Evolutionary conservation across 306 rosid genomes (phyloP).

Genomic region (Quercus suber): DNA sequence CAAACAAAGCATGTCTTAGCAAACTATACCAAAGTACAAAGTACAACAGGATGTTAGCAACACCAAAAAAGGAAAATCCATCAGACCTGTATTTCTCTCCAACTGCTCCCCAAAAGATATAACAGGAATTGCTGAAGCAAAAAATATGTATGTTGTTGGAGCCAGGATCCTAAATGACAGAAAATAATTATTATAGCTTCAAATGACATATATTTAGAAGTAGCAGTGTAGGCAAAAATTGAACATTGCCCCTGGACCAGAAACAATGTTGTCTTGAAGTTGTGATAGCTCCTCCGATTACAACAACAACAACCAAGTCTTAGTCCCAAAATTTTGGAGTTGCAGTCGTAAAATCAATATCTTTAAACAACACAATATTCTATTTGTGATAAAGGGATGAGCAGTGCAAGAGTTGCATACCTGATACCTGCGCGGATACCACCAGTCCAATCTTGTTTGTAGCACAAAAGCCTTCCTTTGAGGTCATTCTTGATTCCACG

Average conservation of each 20-base stretch:
- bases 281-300: background rate
- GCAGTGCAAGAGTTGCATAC: conserved; percentile 39
- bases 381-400: background rate
- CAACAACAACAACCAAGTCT: too few species aligned
- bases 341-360: conserved; percentile 16
- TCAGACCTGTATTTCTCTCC: conserved; percentile 72
- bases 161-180: conserved; percentile 75
- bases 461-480: conserved; percentile 77
- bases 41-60: conserved; percentile 16
- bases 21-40: conserved; percentile 22
- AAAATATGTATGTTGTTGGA: conserved; percentile 94
- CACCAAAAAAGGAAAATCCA: conserved; percentile 10
- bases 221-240: background rate
- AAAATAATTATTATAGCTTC: conserved; percentile 17
- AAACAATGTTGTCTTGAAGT: background rate
- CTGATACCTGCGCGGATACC: conserved; percentile 75
- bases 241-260: background rate
- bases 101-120: conserved; percentile 96
- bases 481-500: conserved; percentile 92
- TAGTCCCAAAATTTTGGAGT: too few species aligned
- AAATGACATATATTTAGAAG: background rate
- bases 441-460: conserved; percentile 90
- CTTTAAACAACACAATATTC: conserved; percentile 4
- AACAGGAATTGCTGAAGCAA: conserved; percentile 97
- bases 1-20: conserved; percentile 33